Evolutionary conservation across 2,329 filamentous ascomycete species (phyloP).

Genomic region (Colletotrichum zoysiae): DNA sequence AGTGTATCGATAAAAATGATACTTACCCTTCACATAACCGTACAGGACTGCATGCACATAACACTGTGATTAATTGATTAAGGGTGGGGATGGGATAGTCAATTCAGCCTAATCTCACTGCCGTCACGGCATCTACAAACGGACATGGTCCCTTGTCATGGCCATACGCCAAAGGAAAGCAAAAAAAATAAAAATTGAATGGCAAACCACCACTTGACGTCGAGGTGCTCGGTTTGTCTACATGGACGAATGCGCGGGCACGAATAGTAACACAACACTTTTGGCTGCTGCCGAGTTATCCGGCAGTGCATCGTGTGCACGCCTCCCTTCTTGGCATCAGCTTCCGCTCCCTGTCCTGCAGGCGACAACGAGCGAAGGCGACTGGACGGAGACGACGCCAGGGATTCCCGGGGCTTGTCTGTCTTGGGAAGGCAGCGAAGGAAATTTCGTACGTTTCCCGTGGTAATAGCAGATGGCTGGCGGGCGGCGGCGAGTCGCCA

Average conservation of each 20-base stretch:
- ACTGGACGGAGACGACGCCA: constrained; percentile 7
- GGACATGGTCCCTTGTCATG: neutral
- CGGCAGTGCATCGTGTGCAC: constrained; percentile 30
- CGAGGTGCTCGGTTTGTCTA: neutral
- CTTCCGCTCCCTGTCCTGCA: constrained; percentile 28
- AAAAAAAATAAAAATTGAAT: neutral
- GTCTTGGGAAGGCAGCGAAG: neutral
- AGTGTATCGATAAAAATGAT: no score
- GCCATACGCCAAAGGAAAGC: neutral
- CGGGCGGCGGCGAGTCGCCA: neutral
- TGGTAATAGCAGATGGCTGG: neutral
- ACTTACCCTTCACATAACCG: no score
- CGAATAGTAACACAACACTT: neutral
- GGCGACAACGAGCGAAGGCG: constrained; percentile 14
- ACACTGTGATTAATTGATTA: neutral
- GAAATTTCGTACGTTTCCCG: neutral
- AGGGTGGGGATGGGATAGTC: neutral
- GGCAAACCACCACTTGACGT: neutral
- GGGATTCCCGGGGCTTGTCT: constrained; percentile 5
- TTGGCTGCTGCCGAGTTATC: constrained; percentile 34
- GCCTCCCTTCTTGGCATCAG: constrained; percentile 39
- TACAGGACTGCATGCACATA: neutral
- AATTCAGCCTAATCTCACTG: neutral
- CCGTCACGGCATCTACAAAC: neutral
- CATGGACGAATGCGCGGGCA: neutral